Conservation (phyloP, 75 land plant genomes). For the Selaginella tamariscina region DNA sequence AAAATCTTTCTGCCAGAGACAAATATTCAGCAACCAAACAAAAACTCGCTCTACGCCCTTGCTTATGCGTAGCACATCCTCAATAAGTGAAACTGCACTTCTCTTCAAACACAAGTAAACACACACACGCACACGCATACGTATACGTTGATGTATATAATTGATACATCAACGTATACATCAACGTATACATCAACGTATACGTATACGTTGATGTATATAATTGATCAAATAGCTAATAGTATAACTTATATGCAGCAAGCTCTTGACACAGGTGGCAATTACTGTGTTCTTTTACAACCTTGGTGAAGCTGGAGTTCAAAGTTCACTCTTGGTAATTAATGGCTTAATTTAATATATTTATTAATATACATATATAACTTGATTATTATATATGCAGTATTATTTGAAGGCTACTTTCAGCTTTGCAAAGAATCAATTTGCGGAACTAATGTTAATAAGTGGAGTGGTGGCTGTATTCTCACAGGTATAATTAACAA, state of each 20-base stretch:
- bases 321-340: slow-evolving; percentile 43
- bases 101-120: slow-evolving; percentile 31
- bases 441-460: slow-evolving; percentile 50
- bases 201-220: background rate
- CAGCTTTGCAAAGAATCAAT: slow-evolving; percentile 49
- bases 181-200: background rate
- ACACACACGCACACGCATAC: background rate
- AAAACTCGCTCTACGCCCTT: slow-evolving; percentile 13
- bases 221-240: too few species aligned
- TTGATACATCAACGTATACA: too few species aligned
- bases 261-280: slow-evolving; percentile 8
- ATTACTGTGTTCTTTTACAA: slow-evolving; percentile 21
- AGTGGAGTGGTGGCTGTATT: slow-evolving; percentile 47
- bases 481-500: slow-evolving; percentile 39
- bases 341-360: slow-evolving; percentile 1
- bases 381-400: slow-evolving; percentile 41
- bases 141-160: background rate
- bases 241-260: slow-evolving; percentile 3
- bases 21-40: slow-evolving; percentile 8
- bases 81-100: slow-evolving; percentile 39
- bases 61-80: slow-evolving; percentile 25
- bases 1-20: slow-evolving; percentile 52
- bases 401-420: slow-evolving; percentile 59
- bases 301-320: slow-evolving; percentile 48
- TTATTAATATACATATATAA: background rate